phyloP scores from a whole-genome alignment of 345 rosid genomes.

The Cardamine resedifolia region DNA sequence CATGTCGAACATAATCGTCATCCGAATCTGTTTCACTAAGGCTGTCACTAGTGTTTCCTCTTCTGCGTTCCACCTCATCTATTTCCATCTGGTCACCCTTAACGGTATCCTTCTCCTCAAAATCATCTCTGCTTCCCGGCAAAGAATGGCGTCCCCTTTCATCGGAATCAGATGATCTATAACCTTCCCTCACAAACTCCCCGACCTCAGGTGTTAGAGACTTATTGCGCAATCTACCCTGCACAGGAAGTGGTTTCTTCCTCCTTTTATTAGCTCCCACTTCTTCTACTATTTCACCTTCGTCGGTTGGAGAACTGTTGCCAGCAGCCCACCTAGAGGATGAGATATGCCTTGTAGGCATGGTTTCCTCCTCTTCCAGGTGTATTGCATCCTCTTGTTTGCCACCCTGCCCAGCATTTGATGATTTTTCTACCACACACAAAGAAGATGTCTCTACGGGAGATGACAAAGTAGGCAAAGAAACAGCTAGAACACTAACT shows the following conservation, averaged over 20 bases:
- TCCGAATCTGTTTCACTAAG: conserved; percentile 56
- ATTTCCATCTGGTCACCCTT: conserved; percentile 74
- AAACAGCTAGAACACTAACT: conserved; percentile 35
- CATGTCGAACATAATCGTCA: conserved; percentile 48
- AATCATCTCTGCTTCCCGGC: conserved; percentile 56
- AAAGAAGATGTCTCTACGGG: conserved; percentile 39
- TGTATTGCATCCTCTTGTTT: conserved; percentile 35
- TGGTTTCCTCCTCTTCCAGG: conserved; percentile 65
- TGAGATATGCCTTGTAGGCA: conserved; percentile 77
- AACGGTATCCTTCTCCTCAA: conserved; percentile 49
- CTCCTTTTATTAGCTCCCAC: conserved; percentile 60
- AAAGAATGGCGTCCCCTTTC: conserved; percentile 50
- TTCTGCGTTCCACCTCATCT: conserved; percentile 48
- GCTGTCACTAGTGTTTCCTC: conserved; percentile 40
- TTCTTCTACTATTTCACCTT: conserved; percentile 81
- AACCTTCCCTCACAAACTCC: conserved; percentile 56
- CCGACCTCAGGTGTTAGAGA: conserved; percentile 65
- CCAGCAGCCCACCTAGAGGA: conserved; percentile 98
- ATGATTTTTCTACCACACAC: conserved; percentile 43
- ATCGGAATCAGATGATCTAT: conserved; percentile 67
- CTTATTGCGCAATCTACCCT: conserved; percentile 43
- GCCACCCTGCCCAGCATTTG: conserved; percentile 43
- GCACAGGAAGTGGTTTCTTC: conserved; percentile 50
- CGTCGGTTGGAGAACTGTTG: conserved; percentile 78
- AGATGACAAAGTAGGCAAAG: conserved; percentile 40